Base-by-base conservation (phyloP, 2,329 filamentous ascomycete genomes). In the Pyrenophora graminea region DNA sequence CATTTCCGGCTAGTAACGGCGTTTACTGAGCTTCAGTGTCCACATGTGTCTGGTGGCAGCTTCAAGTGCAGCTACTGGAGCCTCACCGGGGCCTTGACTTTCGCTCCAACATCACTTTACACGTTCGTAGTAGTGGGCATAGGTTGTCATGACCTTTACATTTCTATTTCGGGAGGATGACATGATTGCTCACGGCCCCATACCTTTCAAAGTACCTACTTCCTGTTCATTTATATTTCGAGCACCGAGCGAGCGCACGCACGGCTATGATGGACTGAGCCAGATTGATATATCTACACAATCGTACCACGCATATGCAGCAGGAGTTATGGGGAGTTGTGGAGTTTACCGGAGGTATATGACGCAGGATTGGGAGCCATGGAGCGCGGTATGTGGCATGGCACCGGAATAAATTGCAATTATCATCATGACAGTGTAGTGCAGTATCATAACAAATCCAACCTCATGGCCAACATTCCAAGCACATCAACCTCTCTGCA, bases 201-300 rank as follows among this genome's bases (percentile, higher is more conserved):
- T 32, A 33, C 6, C n/a, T 49, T 30, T 34, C n/a, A 21, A 10
- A 19, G 33, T 17, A 27, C 32, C n/a, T 18, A 36, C 36, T 37
- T 53, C 10, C 40, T 38, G 9, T 44, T 40, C 37, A 12, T 25
- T 37, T 7, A 41, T 10, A 7, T 27, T 27, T 27, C 30, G 30
- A 15, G 23, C 13, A 32, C 13, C 17, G 27, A 32, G 40, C 17
- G 27, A 32, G 40, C 44, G 39, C 39, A 37, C 44, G 39, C 34
- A 34, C 31, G 27, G 25, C 15, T 25, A 33, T 37, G 37, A 25
- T 18, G 27, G 33, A 39, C 8, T 8, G 17, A 27, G 31, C 17
- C 32, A 51, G 37, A 53, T 39, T 53, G 51, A 41, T 18, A 46
- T 21, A 41, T 33, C 42, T 30, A 39, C 41, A 32, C 32, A 27